Evolutionary conservation across 1,284 basidiomycete genomes (phyloP).

Genomic region (Leccinum subfulvum): DNA sequence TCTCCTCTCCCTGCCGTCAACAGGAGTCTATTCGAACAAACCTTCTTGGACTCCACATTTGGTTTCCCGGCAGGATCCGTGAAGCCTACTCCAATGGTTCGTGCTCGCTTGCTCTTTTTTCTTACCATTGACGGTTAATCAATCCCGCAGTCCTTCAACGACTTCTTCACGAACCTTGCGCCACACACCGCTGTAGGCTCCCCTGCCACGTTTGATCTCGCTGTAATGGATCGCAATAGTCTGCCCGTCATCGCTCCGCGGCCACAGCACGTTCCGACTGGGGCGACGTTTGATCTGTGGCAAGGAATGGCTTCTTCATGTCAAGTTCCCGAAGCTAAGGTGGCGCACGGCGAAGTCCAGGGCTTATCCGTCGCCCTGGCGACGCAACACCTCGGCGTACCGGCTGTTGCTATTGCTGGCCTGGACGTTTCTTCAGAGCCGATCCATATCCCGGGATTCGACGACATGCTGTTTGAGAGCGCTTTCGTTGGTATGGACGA

Average conservation of each 20-base stretch:
- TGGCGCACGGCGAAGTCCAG: conserved; percentile 1
- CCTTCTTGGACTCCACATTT: no score
- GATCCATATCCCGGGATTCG: conserved; percentile 15
- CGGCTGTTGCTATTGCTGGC: conserved; percentile 14
- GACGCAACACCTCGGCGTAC: conserved; percentile 6
- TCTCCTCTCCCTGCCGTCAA: no score
- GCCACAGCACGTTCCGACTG: conserved; percentile 29
- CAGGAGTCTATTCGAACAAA: no score
- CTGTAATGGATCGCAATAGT: conserved; percentile 1
- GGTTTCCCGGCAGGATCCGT: no score
- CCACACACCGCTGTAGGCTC: no score
- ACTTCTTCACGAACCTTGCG: no score
- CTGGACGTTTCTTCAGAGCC: conserved; percentile 12
- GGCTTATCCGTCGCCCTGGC: neutral
- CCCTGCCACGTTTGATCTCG: no score
- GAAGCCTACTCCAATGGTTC: no score
- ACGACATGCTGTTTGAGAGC: conserved; percentile 25
- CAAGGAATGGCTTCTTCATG: conserved; percentile 13
- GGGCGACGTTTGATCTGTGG: conserved; percentile 28
- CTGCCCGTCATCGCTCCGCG: conserved; percentile 36
- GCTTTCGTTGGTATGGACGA: conserved; percentile 6
- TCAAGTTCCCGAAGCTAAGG: conserved; percentile 7
- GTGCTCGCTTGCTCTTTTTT: no score
- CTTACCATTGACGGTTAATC: no score
- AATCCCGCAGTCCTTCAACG: no score